Base-by-base conservation (phyloP, 1,284 basidiomycete genomes). In the Trichosporon coremiiforme region DNA sequence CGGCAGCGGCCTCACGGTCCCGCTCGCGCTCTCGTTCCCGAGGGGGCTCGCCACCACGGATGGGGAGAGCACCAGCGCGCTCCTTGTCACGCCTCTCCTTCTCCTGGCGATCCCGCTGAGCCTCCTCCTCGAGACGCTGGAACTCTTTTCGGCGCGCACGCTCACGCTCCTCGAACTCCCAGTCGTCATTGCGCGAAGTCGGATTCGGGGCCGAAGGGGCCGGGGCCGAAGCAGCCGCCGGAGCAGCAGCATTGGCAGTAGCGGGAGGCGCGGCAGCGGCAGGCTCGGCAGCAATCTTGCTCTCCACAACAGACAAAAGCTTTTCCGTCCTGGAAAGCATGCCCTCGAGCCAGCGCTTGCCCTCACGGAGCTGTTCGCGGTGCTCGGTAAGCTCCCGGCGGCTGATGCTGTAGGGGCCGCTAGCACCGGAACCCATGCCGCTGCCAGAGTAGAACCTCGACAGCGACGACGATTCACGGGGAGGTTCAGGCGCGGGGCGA, bases 301-400 rank as follows among this genome's bases (percentile, higher is more conserved):
- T 80, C 68, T 84, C 82, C 17, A 84, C 78, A 75, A 78, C 77
- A 33, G 75, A 69, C 25, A 84, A 65, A 62, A 83, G 74, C 66
- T 81, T 79, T 47, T 84, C 82, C n/a, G 82, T 83, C 73, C 79
- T 79, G 66, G 73, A 55, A 38, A 84, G 66, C 77, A 81, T 83
- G 35, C 70, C 74, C 66, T 84, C 83, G 9, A 84, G 74, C 83
- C 83, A 84, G 33, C 77, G 70, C 71, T 82, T 83, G 70, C 82
- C 82, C 62, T 84, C 82, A 62, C 81, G 75, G 4, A 84, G 78
- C 71, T 82, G 80, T 63, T 83, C 82, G 13, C 81, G 80, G 70
- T 84, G 83, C 67, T 84, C 83, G 20, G 71, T 65, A 0, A 84
- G 74, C 68, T 83, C 83, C 5, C 80, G 77, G 2, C 79, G 76